These are phyloP conservation scores for Pestalotiopsis sp. DNA, from an alignment of 2,329 filamentous ascomycete genomes.

Conservation along the genomic window DNA sequence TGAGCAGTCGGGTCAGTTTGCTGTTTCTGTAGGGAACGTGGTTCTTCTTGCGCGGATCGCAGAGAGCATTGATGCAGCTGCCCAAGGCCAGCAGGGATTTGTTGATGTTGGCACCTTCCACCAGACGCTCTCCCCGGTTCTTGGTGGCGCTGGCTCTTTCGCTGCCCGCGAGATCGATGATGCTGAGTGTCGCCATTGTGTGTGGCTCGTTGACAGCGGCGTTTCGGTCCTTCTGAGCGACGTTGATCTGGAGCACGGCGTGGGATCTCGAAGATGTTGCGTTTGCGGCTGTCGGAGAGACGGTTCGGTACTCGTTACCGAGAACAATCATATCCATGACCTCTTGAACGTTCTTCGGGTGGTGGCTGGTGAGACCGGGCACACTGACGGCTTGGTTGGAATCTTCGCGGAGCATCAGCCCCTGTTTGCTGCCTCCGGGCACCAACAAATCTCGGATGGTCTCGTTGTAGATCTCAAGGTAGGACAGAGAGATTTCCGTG, in stretches of 20 bases:
- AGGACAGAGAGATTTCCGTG: slow-evolving; percentile 89
- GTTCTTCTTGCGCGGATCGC: slow-evolving; percentile 86
- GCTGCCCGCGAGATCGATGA: slow-evolving; percentile 95
- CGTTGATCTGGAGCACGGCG: slow-evolving; percentile 94
- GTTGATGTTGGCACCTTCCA: slow-evolving; percentile 99
- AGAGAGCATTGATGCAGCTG: slow-evolving; percentile 97
- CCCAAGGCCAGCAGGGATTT: slow-evolving; percentile 93
- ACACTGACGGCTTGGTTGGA: slow-evolving; percentile 92
- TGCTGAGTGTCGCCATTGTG: slow-evolving; percentile 97
- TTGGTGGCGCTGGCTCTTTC: slow-evolving; percentile 96
- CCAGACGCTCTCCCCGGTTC: slow-evolving; percentile 86
- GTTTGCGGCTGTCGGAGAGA: slow-evolving; percentile 96
- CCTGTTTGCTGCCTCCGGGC: slow-evolving; percentile 79
- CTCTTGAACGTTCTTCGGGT: slow-evolving; percentile 87
- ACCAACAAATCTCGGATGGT: slow-evolving; percentile 94
- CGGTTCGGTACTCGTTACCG: slow-evolving; percentile 92
- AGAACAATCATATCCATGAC: slow-evolving; percentile 99
- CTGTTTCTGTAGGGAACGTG: slow-evolving; percentile 98
- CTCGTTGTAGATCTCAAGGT: slow-evolving; percentile 98
- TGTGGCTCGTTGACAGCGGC: slow-evolving; percentile 91
- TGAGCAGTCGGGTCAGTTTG: slow-evolving; percentile 91
- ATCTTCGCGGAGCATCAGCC: slow-evolving; percentile 92
- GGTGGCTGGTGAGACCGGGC: slow-evolving; percentile 86
- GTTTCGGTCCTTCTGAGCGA: slow-evolving; percentile 92
- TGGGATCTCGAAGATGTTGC: slow-evolving; percentile 97